Percentiles rank a stretch among this genome's conserved stretches.
These are phyloP conservation scores for Phycomyces blakesleeanus DNA, from an alignment of 192 early-diverging fungal species.

Conservation along the genomic window DNA sequence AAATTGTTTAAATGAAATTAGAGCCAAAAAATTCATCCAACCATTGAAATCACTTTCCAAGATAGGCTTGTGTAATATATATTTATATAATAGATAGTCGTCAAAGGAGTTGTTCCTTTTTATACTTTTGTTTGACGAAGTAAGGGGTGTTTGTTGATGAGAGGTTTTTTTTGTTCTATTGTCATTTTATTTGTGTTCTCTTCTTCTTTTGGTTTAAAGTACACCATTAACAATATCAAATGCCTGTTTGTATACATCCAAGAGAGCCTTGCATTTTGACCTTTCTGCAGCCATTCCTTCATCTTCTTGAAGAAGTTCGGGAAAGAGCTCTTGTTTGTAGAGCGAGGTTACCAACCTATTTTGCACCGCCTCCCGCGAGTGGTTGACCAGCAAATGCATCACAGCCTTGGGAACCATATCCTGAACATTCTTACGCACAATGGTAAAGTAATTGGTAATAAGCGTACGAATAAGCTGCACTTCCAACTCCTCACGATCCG, in stretches of 20 bases:
- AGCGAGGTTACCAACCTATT: conserved; percentile 71
- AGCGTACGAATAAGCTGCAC: conserved; percentile 76
- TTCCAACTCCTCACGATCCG: conserved; percentile 69
- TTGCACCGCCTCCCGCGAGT: conserved; percentile 68
- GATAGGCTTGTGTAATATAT: too few species aligned
- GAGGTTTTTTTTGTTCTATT: too few species aligned
- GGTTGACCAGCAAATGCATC: conserved; percentile 79
- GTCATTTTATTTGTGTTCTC: too few species aligned
- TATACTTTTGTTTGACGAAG: too few species aligned
- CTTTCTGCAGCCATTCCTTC: conserved; percentile 67
- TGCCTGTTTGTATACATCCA: conserved; percentile 75
- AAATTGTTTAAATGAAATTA: neutral
- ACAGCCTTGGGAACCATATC: conserved; percentile 79
- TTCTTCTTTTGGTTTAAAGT: conserved; percentile 26
- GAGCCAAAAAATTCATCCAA: neutral
- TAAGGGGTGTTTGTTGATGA: too few species aligned
- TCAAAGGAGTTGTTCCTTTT: too few species aligned
- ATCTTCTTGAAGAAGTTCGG: conserved; percentile 73
- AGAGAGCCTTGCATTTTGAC: conserved; percentile 70
- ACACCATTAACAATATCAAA: conserved; percentile 65
- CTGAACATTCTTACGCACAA: conserved; percentile 77
- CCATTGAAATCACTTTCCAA: neutral
- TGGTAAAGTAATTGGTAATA: conserved; percentile 74
- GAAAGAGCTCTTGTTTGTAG: conserved; percentile 68
- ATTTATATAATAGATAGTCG: too few species aligned